Percentiles rank a stretch among this genome's conserved stretches.
phyloP scores from a whole-genome alignment of 139 green algal species.

The Pedinophyceae sp. region DNA sequence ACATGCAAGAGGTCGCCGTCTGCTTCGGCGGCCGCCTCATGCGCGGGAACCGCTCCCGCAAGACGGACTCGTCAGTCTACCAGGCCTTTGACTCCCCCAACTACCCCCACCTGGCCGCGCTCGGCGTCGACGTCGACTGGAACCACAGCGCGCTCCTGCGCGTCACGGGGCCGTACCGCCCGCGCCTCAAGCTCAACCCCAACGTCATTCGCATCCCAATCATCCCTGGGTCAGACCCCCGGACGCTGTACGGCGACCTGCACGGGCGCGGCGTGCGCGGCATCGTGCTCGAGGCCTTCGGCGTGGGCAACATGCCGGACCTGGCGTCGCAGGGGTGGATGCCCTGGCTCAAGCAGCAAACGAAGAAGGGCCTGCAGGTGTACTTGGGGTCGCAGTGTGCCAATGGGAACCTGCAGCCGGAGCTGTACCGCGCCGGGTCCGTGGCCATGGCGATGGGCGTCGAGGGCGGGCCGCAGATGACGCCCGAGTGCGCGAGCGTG shows the following conservation, averaged over 20 bases:
- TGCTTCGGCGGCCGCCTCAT: conserved; percentile 80
- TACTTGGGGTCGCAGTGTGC: conserved; percentile 53
- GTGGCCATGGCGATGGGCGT: conserved; percentile 47
- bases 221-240: conserved; percentile 59
- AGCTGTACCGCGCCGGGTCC: conserved; percentile 47
- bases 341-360: conserved; percentile 61
- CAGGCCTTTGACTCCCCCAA: conserved; percentile 43
- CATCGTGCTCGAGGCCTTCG: conserved; percentile 78
- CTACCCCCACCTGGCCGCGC: conserved; percentile 54
- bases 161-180: conserved; percentile 45
- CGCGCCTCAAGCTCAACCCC: conserved; percentile 41
- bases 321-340: conserved; percentile 42
- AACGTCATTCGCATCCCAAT: conserved; percentile 67
- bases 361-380: conserved; percentile 20
- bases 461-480: conserved; percentile 40
- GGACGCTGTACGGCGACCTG: conserved; percentile 57
- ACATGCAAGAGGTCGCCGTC: conserved; percentile 61
- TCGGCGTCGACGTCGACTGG: conserved; percentile 67
- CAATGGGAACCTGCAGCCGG: conserved; percentile 39
- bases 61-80: conserved; percentile 40
- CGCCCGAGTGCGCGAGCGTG: conserved; percentile 57
- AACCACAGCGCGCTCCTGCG: conserved; percentile 3
- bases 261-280: conserved; percentile 39
- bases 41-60: conserved; percentile 64
- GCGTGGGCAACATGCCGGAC: conserved; percentile 81